phyloP scores from a whole-genome alignment of 2,329 filamentous ascomycete genomes.

The Aspergillus fructus region DNA sequence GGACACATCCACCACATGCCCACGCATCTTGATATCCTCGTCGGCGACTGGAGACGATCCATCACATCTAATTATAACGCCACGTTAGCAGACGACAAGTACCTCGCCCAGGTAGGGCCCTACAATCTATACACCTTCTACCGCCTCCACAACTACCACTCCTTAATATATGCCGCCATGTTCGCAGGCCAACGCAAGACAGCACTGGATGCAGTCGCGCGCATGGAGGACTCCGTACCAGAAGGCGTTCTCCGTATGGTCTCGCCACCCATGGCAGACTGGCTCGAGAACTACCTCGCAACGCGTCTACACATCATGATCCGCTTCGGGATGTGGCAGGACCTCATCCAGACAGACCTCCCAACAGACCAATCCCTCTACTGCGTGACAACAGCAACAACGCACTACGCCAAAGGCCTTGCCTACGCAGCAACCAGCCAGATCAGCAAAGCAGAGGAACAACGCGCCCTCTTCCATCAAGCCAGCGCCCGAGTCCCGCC shows the following conservation, averaged over 20 bases:
- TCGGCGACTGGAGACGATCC: slow-evolving; percentile 69
- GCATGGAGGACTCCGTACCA: slow-evolving; percentile 63
- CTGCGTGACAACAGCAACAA: slow-evolving; percentile 67
- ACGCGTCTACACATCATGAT: slow-evolving; percentile 69
- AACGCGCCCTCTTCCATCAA: slow-evolving; percentile 53
- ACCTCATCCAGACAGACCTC: slow-evolving; percentile 58
- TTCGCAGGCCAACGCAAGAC: slow-evolving; percentile 65
- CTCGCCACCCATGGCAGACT: slow-evolving; percentile 74
- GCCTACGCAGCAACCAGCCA: slow-evolving; percentile 61
- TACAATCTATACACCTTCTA: slow-evolving; percentile 75
- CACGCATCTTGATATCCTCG: slow-evolving; percentile 70
- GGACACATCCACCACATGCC: slow-evolving; percentile 77
- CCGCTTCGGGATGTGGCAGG: slow-evolving; percentile 71
- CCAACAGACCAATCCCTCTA: slow-evolving; percentile 63
- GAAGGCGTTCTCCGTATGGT: slow-evolving; percentile 63
- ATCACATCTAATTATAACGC: slow-evolving; percentile 67
- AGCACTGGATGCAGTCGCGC: slow-evolving; percentile 60
- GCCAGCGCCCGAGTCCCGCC: slow-evolving; percentile 55
- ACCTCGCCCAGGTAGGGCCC: slow-evolving; percentile 57
- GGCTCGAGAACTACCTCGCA: slow-evolving; percentile 69
- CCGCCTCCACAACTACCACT: slow-evolving; percentile 72
- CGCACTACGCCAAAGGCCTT: slow-evolving; percentile 67
- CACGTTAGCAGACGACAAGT: slow-evolving; percentile 67
- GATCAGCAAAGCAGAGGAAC: slow-evolving; percentile 53
- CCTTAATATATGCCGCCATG: slow-evolving; percentile 75